Evolutionary conservation across 2,329 filamentous ascomycete species (phyloP).

Genomic region (Exophiala mesophila): DNA sequence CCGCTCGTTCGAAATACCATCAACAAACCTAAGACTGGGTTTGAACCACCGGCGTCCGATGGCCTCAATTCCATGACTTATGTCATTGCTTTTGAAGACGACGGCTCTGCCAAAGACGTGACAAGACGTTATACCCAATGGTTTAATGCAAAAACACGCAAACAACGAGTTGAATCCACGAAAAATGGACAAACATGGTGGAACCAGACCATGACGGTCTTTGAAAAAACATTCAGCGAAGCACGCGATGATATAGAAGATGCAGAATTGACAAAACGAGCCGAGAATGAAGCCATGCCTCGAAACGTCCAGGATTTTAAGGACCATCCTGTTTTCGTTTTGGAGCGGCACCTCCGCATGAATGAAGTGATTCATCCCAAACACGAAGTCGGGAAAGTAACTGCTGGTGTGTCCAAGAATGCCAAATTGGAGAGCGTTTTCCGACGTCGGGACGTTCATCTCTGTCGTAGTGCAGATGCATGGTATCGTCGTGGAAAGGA

Average conservation of each 20-base stretch:
- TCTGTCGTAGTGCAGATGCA: constrained; percentile 72
- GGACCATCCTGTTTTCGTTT: constrained; percentile 73
- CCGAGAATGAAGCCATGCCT: constrained; percentile 76
- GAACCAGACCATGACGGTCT: constrained; percentile 40
- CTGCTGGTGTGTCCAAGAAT: constrained; percentile 53
- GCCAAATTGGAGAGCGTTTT: constrained; percentile 70
- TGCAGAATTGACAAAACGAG: constrained; percentile 64
- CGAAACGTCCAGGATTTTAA: constrained; percentile 84
- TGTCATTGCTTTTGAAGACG: constrained; percentile 76
- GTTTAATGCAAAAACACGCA: constrained; percentile 85
- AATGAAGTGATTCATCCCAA: constrained; percentile 77
- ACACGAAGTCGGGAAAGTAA: constrained; percentile 70
- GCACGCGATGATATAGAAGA: constrained; percentile 83
- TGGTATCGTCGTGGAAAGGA: constrained; percentile 88
- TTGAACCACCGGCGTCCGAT: constrained; percentile 81
- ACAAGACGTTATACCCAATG: constrained; percentile 82
- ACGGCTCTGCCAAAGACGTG: constrained; percentile 74
- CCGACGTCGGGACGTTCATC: constrained; percentile 71
- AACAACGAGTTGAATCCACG: constrained; percentile 68
- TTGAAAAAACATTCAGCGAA: constrained; percentile 40
- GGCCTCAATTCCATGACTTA: constrained; percentile 73
- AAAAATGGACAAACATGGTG: constrained; percentile 55
- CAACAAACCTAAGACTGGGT: constrained; percentile 61
- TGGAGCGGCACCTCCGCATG: constrained; percentile 76
- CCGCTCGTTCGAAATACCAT: constrained; percentile 75